Evolutionary conservation across 192 early-diverging fungal species (phyloP).

Genomic region (Entomortierella parvispora): DNA sequence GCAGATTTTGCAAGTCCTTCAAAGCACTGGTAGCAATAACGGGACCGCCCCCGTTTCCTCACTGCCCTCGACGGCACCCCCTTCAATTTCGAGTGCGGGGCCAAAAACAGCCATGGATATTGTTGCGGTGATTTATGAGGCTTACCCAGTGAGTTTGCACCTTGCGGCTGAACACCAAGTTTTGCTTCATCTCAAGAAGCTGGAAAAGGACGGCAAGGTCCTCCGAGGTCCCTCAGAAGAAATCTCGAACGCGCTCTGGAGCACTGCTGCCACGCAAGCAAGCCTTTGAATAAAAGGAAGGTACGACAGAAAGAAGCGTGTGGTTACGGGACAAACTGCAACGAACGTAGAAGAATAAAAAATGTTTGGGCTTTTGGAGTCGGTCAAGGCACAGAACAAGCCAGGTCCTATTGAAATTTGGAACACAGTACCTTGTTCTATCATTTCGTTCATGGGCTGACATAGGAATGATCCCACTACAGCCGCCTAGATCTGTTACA

Average conservation of each 20-base stretch:
- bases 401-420: too few relatives aligned
- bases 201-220: constrained; percentile 60
- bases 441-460: too few relatives aligned
- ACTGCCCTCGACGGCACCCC: too few relatives aligned
- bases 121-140: constrained; percentile 62
- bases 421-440: too few relatives aligned
- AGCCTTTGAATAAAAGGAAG: constrained; percentile 4
- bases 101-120: constrained; percentile 60
- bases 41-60: background rate
- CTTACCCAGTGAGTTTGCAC: constrained; percentile 62
- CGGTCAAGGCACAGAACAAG: too few relatives aligned
- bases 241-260: constrained; percentile 27
- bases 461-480: too few relatives aligned
- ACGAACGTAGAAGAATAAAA: too few relatives aligned
- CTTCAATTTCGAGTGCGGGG: too few relatives aligned
- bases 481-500: too few relatives aligned
- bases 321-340: background rate
- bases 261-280: constrained; percentile 5
- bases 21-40: background rate
- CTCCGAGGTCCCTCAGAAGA: constrained; percentile 7
- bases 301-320: background rate
- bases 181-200: constrained; percentile 64
- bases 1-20: constrained; percentile 71
- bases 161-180: constrained; percentile 62
- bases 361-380: too few relatives aligned